Percentiles rank a stretch among this genome's conserved stretches.
phyloP scores from a whole-genome alignment of 495 filamentous ascomycete species.

The Acidiella bohemica region DNA sequence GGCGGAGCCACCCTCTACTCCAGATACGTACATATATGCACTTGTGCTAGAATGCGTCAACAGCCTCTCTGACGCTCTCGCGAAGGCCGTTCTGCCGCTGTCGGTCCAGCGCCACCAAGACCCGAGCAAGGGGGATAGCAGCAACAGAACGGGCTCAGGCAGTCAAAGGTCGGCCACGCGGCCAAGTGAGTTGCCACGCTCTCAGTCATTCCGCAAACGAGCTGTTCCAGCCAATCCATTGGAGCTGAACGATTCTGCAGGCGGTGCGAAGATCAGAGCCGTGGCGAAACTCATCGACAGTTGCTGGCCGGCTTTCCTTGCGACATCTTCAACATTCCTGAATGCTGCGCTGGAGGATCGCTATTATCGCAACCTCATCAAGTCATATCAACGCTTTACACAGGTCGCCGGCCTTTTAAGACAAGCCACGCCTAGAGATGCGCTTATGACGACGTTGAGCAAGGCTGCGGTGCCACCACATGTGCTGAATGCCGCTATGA shows the following conservation, averaged over 20 bases:
- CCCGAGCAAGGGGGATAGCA: background rate
- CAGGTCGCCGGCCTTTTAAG: constrained; percentile 85
- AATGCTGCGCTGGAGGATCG: constrained; percentile 87
- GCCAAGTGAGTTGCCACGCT: constrained; percentile 10
- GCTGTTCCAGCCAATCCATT: constrained; percentile 66
- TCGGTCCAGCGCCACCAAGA: constrained; percentile 46
- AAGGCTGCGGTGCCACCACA: constrained; percentile 82
- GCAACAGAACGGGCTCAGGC: background rate
- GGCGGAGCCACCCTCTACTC: constrained; percentile 62
- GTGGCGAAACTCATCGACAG: constrained; percentile 72
- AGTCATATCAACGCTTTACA: constrained; percentile 87
- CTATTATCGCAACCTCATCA: constrained; percentile 83
- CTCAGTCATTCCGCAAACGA: constrained; percentile 35
- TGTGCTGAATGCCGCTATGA: constrained; percentile 46
- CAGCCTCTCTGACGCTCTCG: constrained; percentile 76
- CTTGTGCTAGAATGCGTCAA: constrained; percentile 79
- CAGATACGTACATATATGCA: constrained; percentile 88
- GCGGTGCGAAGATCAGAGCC: constrained; percentile 53
- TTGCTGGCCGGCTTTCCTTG: constrained; percentile 92
- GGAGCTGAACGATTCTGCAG: constrained; percentile 52
- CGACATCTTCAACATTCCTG: constrained; percentile 86
- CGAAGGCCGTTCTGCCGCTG: constrained; percentile 80
- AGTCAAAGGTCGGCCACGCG: background rate
- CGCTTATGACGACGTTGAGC: constrained; percentile 82
- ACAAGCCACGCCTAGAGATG: constrained; percentile 75